Evolutionary conservation across 2,329 filamentous ascomycete species (phyloP), one percentile per base, ranked within the genome.

Genomic region (Trichoderma endophyticum): DNA sequence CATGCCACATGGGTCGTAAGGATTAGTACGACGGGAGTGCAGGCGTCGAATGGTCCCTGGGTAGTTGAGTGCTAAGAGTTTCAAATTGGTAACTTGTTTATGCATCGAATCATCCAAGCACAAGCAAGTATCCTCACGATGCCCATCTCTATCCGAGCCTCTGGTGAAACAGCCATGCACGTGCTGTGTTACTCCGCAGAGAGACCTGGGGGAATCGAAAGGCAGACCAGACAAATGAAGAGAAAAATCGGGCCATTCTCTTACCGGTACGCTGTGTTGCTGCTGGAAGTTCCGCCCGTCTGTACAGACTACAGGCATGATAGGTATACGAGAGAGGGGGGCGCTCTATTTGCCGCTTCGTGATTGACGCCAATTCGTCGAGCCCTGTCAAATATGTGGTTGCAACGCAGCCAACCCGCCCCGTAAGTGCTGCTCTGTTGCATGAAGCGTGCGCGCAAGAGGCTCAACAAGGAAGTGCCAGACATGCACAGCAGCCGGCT

Each of bases 391-490:
- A 61, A 0, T 48, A 54, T 56, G 30, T 66, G 63, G 63, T 66
- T 66, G 39, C 63, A 63, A 54, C 63, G 63, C 63, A 56, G 63
- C 63, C 43, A 56, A 56, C 63, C 34, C 30, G 39, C 39, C 21
- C 61, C 39, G 36, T 56, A 54, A 56, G 43, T 66, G 43, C 11
- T 54, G 63, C 62, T 51, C 39, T 30, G 39, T 4, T 65, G 39
- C 62, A 65, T 65, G 62, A 51, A 43, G 62, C 62, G 18, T 28
- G 26, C 39, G 26, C 26, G 39, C 62, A 65, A 48, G 39, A 48
- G 39, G 62, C 62, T 65, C 65, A 60, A 59, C 65, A 24, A n/a
- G 28, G 54, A 68, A 68, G 34, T 68, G 54, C 65, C 54, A 60
- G 54, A 65, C 36, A 64, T 34, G 62, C 26, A 51, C 62, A 24